Evolutionary conservation across 345 rosid genomes (phyloP).

Genomic region (Moricandia moricandioides): DNA sequence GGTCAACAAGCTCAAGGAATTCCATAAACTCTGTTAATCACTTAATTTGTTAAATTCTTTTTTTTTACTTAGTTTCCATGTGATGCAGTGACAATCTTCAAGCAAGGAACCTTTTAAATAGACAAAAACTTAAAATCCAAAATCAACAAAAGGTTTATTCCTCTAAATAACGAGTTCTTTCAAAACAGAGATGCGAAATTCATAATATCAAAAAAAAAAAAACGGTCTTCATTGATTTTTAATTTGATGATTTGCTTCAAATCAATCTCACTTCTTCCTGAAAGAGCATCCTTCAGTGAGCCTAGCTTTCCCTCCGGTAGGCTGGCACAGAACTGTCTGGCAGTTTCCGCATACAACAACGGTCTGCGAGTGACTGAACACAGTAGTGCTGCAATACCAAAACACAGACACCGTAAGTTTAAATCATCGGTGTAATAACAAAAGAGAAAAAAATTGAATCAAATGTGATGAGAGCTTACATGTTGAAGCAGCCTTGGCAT

Average conservation of each 20-base stretch:
- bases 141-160: slow-evolving; percentile 14
- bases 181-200: slow-evolving; percentile 10
- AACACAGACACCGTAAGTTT: background rate
- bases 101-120: background rate
- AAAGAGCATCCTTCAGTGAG: slow-evolving; percentile 76
- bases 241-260: no score
- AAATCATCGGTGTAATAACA: background rate
- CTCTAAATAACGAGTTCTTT: slow-evolving; percentile 19
- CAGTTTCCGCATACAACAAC: slow-evolving; percentile 74
- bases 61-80: background rate
- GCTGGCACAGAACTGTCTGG: slow-evolving; percentile 73
- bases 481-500: slow-evolving; percentile 77
- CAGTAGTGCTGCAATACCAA: slow-evolving; percentile 54
- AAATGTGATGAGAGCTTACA: slow-evolving; percentile 37
- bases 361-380: slow-evolving; percentile 77
- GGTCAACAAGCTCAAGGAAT: no score
- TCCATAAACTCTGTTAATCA: background rate
- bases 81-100: background rate
- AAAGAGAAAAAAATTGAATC: background rate
- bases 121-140: slow-evolving; percentile 9
- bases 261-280: slow-evolving; percentile 58
- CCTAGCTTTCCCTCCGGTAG: slow-evolving; percentile 67
- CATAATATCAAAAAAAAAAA: slow-evolving; percentile 1
- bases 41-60: background rate
- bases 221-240: background rate